Base-by-base conservation (phyloP, 331 rosid species). In the Rosa hybrid region DNA sequence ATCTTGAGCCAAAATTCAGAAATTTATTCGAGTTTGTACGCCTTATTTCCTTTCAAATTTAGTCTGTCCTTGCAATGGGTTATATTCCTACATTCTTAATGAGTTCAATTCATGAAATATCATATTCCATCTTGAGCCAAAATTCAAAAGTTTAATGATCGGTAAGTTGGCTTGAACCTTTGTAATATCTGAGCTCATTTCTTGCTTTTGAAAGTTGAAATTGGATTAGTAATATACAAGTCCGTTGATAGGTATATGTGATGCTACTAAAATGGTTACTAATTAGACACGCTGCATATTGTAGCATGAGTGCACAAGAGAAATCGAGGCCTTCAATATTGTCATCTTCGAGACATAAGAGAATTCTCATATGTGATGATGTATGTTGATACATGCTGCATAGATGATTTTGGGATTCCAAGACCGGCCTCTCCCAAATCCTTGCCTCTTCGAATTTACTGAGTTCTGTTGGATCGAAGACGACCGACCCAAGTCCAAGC, bases 281-380 rank as follows among this genome's bases (percentile, higher is more conserved):
- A 44, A 27, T 34, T 53, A 54, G 69, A 75, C 42, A 18, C 1
- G 27, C 12, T 56, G 7, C 18, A 9, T 20, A 54, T 80, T 84
- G 81, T 77, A 85, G 88, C 75, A 81, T 78, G 83, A 74, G 82
- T 78, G 81, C 83, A 38, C 81, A 51, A 0, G 85, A 81, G 75
- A 78, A 81, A 68, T 71, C 85, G 30, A 78, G 83, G 68, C 64
- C 85, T 23, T 59, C 51, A 9, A 45, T 74, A 42, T 8, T 85
- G 68, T 65, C 80, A 3, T 69, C 81, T 60, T 68, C 81, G 4
- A 75, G 76, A 50, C 78, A 67, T 60, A 78, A 75, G 74, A 78
- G 17, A 42, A 67, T 85, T 16, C 85, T 85, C 72, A 50, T 85
- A 56, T n/a, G 83, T 85, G 71, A 81, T 85, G 88, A 75, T 85